A percentile compares a stretch with the other conserved stretches of the same genome.
Conservation (phyloP, 2,329 filamentous ascomycete genomes). For the Juglanconis sp. region DNA sequence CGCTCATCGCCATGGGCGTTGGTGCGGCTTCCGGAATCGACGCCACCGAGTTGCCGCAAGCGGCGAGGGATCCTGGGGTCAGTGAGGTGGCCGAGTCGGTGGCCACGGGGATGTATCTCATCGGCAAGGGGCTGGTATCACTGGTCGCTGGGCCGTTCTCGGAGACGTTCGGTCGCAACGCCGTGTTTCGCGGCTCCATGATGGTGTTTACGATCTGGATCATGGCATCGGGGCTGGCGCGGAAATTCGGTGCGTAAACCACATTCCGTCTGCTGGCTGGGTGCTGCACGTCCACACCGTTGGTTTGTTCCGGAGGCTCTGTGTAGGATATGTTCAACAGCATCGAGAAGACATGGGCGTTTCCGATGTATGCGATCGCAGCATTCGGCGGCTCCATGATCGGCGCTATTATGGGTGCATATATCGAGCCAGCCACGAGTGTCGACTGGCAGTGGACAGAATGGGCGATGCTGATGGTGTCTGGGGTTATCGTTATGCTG, state of each 20-base stretch:
- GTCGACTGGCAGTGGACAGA: constrained; percentile 61
- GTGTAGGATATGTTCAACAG: constrained; percentile 38
- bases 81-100: constrained; percentile 48
- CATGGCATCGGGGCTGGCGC: constrained; percentile 40
- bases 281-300: constrained; percentile 41
- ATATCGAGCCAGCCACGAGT: constrained; percentile 57
- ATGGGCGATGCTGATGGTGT: constrained; percentile 64
- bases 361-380: constrained; percentile 45
- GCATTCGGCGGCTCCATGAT: constrained; percentile 39
- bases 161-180: constrained; percentile 37
- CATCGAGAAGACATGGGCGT: constrained; percentile 33
- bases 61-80: constrained; percentile 42
- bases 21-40: constrained; percentile 52
- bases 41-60: constrained; percentile 43
- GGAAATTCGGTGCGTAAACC: constrained; percentile 40
- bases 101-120: constrained; percentile 38
- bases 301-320: constrained; percentile 40
- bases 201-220: constrained; percentile 42
- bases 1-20: constrained; percentile 47
- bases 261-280: constrained; percentile 47
- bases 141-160: constrained; percentile 37
- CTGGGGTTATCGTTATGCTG: constrained; percentile 50
- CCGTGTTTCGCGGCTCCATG: constrained; percentile 38
- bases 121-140: constrained; percentile 35
- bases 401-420: constrained; percentile 51